Conservation (phyloP, 495 filamentous ascomycete species). For the Amorphotheca resinae region DNA sequence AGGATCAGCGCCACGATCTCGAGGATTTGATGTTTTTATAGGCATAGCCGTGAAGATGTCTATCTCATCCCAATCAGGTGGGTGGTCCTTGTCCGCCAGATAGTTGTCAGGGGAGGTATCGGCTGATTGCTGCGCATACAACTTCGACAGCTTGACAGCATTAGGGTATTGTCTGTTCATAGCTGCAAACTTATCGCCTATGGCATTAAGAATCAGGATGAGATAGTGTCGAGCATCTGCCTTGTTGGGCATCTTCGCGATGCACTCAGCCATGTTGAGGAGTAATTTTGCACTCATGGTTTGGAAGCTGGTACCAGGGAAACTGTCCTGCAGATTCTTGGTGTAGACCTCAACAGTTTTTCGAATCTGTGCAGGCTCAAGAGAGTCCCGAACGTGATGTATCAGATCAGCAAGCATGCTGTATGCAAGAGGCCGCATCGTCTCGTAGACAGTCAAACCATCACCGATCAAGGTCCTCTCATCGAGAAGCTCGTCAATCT, state of each 20-base stretch:
- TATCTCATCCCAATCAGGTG: slow-evolving; percentile 92
- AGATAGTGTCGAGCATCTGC: slow-evolving; percentile 88
- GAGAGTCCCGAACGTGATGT: slow-evolving; percentile 82
- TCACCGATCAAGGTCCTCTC: slow-evolving; percentile 90
- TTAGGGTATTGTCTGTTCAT: slow-evolving; percentile 97
- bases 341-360: slow-evolving; percentile 95
- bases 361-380: slow-evolving; percentile 78
- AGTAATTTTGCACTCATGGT: slow-evolving; percentile 98
- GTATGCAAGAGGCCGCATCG: slow-evolving; percentile 89
- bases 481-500: slow-evolving; percentile 91
- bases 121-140: slow-evolving; percentile 45
- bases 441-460: slow-evolving; percentile 91
- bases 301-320: slow-evolving; percentile 96
- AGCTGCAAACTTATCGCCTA: slow-evolving; percentile 93
- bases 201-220: slow-evolving; percentile 94
- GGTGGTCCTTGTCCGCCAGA: slow-evolving; percentile 64
- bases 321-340: slow-evolving; percentile 87
- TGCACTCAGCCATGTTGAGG: slow-evolving; percentile 94
- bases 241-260: slow-evolving; percentile 82
- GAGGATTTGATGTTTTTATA: slow-evolving; percentile 87
- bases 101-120: slow-evolving; percentile 67
- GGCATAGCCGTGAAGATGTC: slow-evolving; percentile 95
- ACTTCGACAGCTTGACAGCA: slow-evolving; percentile 78
- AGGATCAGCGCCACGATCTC: slow-evolving; percentile 81
- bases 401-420: slow-evolving; percentile 98